These are phyloP conservation scores for Phanerochaete carnosa DNA, from an alignment of 768 basidiomycete species.

Conservation along the genomic window DNA sequence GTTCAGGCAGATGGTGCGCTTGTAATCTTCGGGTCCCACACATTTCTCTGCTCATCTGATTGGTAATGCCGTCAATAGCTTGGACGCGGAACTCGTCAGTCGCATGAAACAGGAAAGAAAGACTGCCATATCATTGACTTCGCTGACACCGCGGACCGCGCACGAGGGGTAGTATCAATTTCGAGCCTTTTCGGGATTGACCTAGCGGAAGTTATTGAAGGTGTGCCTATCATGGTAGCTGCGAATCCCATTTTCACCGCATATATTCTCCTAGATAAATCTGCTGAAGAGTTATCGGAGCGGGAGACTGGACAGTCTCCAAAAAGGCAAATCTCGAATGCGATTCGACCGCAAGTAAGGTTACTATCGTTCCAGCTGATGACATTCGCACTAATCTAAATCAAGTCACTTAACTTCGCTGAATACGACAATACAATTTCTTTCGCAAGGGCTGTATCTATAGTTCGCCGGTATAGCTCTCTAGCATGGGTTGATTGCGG, in stretches of 20 bases:
- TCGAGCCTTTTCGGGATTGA: slow-evolving; percentile 87
- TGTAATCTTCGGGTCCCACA: not conserved
- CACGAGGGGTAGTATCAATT: slow-evolving; percentile 68
- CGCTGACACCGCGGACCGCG: slow-evolving; percentile 69
- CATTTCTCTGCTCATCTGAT: not conserved
- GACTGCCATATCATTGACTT: slow-evolving; percentile 92
- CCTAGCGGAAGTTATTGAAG: slow-evolving; percentile 60
- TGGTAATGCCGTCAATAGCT: slow-evolving; percentile 59
- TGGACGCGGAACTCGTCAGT: slow-evolving; percentile 87
- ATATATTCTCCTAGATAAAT: slow-evolving; percentile 19
- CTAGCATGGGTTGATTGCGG: slow-evolving; percentile 84
- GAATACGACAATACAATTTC: slow-evolving; percentile 77
- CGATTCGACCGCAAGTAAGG: too few relatives aligned
- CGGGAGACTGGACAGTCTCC: too few relatives aligned
- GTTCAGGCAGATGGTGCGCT: slow-evolving; percentile 85
- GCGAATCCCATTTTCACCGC: not conserved
- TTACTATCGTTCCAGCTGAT: too few relatives aligned
- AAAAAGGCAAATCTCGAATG: too few relatives aligned
- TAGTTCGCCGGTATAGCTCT: slow-evolving; percentile 51
- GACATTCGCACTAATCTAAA: not conserved
- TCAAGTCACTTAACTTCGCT: slow-evolving; percentile 59
- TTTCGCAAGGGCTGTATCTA: slow-evolving; percentile 49
- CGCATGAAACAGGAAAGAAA: slow-evolving; percentile 72
- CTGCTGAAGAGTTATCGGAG: slow-evolving; percentile 43
- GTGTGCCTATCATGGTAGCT: slow-evolving; percentile 31